phyloP scores from a whole-genome alignment of 306 rosid genomes.

The Fragaria iinumae region DNA sequence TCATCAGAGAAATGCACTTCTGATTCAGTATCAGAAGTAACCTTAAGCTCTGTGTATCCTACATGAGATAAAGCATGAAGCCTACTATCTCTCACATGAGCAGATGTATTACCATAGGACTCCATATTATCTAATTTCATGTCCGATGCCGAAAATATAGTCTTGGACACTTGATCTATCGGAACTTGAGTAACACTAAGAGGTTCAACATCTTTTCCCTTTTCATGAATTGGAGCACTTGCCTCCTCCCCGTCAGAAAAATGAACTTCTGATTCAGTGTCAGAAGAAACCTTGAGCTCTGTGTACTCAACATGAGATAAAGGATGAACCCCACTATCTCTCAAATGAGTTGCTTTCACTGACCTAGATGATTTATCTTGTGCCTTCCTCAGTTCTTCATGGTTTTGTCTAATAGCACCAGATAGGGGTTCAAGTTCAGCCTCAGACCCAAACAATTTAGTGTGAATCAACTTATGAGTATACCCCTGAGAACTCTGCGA shows the following conservation, averaged over 20 bases:
- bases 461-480: constrained; percentile 38
- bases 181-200: constrained; percentile 12
- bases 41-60: constrained; percentile 73
- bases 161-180: constrained; percentile 12
- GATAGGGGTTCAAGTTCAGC: constrained; percentile 45
- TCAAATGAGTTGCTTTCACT: constrained; percentile 29
- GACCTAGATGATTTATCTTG: constrained; percentile 31
- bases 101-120: constrained; percentile 27
- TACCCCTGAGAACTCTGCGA: constrained; percentile 31
- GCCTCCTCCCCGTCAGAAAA: constrained; percentile 50
- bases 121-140: constrained; percentile 30
- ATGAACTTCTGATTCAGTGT: constrained; percentile 67
- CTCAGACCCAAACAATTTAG: constrained; percentile 33
- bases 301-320: constrained; percentile 68
- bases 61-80: constrained; percentile 59
- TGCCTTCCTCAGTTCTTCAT: constrained; percentile 27
- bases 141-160: constrained; percentile 32
- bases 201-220: constrained; percentile 37
- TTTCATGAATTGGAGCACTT: constrained; percentile 27
- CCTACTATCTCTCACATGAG: constrained; percentile 33
- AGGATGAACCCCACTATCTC: constrained; percentile 46
- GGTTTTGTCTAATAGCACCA: constrained; percentile 28
- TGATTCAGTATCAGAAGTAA: constrained; percentile 80
- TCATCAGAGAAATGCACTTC: constrained; percentile 57
- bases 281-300: constrained; percentile 71